Evolutionary conservation across 768 basidiomycete species (phyloP).

Genomic region (Trametopsis cervina): DNA sequence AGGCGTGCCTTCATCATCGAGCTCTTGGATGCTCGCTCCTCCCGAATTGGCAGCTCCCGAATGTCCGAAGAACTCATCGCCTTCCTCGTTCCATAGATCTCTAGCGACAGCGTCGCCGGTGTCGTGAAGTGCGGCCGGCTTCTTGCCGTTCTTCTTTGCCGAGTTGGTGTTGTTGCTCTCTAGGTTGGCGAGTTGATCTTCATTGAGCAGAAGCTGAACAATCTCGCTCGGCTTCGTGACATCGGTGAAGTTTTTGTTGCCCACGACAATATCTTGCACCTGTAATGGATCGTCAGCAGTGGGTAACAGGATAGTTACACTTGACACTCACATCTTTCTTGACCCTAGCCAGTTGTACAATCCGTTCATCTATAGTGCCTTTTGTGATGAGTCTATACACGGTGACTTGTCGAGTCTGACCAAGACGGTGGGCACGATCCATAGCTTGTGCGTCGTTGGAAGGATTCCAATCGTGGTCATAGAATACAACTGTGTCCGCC

Average conservation of each 20-base stretch:
- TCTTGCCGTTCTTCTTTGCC: constrained; percentile 27
- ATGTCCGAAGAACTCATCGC: constrained; percentile 81
- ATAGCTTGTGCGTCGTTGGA: constrained; percentile 98
- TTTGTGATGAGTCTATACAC: constrained; percentile 92
- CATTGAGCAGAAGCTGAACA: constrained; percentile 88
- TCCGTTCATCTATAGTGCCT: constrained; percentile 95
- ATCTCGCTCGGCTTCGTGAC: constrained; percentile 95
- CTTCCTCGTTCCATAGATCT: constrained; percentile 83
- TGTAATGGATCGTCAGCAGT: constrained; percentile 24
- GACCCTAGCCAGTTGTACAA: constrained; percentile 90
- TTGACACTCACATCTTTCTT: constrained; percentile 80
- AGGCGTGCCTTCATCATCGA: constrained; percentile 21
- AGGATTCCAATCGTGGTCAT: constrained; percentile 95
- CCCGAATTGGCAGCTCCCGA: constrained; percentile 23
- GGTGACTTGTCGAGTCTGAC: constrained; percentile 95
- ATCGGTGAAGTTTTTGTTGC: constrained; percentile 91
- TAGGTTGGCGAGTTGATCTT: constrained; percentile 81
- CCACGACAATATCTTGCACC: constrained; percentile 99
- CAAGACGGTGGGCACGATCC: constrained; percentile 95
- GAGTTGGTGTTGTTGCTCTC: constrained; percentile 39
- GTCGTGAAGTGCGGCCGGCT: constrained; percentile 27
- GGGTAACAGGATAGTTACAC: constrained; percentile 7
- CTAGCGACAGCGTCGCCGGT: constrained; percentile 34
- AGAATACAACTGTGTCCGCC: constrained; percentile 93
- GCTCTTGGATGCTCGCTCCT: constrained; percentile 16